A percentile compares a stretch with the other conserved stretches of the same genome.
phyloP scores from a whole-genome alignment of 1,139 yeast genomes.

The Yamadazyma sp. region DNA sequence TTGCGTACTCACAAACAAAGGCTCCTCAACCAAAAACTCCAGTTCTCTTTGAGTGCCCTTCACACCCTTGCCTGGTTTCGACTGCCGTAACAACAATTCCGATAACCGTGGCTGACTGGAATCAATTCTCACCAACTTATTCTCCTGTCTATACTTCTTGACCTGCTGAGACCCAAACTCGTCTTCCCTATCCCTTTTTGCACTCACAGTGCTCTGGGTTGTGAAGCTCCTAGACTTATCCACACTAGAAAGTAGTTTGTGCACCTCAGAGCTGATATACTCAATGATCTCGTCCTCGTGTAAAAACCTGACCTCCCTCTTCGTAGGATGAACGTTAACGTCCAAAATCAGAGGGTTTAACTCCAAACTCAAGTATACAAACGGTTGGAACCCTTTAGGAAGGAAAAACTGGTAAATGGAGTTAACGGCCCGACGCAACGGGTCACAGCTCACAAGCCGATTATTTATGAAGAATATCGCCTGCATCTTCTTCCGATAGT shows the following conservation, averaged over 20 bases:
- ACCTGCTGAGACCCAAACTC: slow-evolving; percentile 12
- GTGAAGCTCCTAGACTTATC: slow-evolving; percentile 72
- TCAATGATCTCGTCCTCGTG: slow-evolving; percentile 85
- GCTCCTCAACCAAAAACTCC: slow-evolving; percentile 6
- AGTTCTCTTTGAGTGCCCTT: slow-evolving; percentile 4
- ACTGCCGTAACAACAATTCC: slow-evolving; percentile 12
- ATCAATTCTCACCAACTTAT: slow-evolving; percentile 74
- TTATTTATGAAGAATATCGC: slow-evolving; percentile 85
- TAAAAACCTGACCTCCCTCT: slow-evolving; percentile 84
- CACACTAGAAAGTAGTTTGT: slow-evolving; percentile 50
- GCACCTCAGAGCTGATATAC: slow-evolving; percentile 49
- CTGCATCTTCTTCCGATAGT: slow-evolving; percentile 61
- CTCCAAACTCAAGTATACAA: slow-evolving; percentile 67
- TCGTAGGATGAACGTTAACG: slow-evolving; percentile 95
- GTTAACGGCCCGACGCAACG: slow-evolving; percentile 66
- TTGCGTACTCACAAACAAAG: too few relatives aligned
- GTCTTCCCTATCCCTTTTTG: slow-evolving; percentile 19
- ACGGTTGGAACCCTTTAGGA: slow-evolving; percentile 81
- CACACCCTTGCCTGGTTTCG: too few relatives aligned
- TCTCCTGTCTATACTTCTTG: slow-evolving; percentile 51
- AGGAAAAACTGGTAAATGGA: slow-evolving; percentile 65
- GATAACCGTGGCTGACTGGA: slow-evolving; percentile 31
- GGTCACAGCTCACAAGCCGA: slow-evolving; percentile 80
- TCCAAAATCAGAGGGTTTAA: slow-evolving; percentile 74
- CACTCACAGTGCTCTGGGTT: slow-evolving; percentile 53